phyloP scores from a whole-genome alignment of 2,329 filamentous ascomycete species.

The Phaeophleospora eucalypticola region DNA sequence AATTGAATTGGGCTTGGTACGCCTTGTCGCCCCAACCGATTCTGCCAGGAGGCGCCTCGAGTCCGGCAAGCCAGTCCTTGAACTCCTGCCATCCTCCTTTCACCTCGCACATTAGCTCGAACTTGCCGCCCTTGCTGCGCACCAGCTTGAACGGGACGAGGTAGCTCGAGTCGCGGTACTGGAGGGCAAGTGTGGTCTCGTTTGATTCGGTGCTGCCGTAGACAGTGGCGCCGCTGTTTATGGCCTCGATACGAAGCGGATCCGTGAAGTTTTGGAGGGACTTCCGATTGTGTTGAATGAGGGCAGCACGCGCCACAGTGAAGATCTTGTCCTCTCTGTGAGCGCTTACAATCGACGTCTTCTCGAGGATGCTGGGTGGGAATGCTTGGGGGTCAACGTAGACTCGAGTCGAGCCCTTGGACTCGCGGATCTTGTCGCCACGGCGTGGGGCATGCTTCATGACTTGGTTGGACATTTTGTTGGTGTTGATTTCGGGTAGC shows the following conservation, averaged over 20 bases:
- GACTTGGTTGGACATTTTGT: too few species aligned
- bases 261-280: background rate
- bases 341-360: too few species aligned
- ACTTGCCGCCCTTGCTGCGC: background rate
- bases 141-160: background rate
- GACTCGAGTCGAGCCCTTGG: too few species aligned
- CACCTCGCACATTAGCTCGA: background rate
- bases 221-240: background rate
- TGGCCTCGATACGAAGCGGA: constrained; percentile 2
- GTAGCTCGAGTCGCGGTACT: background rate
- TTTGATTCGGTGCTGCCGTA: background rate
- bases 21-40: background rate
- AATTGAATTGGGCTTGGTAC: constrained; percentile 1
- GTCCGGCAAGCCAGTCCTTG: background rate
- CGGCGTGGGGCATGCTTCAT: too few species aligned
- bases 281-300: background rate
- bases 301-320: background rate
- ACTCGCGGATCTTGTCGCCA: too few species aligned
- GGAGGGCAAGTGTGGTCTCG: background rate
- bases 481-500: too few species aligned
- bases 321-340: constrained; percentile 1
- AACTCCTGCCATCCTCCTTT: background rate
- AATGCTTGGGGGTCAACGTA: too few species aligned
- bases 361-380: too few species aligned
- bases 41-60: background rate